Conservation (phyloP, 202 grass and related monocot species). For the Setaria italica region DNA sequence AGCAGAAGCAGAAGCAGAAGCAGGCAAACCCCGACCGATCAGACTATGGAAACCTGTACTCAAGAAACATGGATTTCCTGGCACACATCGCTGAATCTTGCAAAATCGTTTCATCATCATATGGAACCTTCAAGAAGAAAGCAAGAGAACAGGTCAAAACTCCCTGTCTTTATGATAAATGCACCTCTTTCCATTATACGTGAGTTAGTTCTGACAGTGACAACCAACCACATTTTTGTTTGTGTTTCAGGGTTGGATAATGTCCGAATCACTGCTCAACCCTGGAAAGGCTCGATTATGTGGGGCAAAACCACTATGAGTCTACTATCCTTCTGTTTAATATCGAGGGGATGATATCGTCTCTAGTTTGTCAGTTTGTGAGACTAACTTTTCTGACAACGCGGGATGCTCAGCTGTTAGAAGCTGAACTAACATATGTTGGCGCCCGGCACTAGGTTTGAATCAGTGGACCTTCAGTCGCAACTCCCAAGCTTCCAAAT, state of each 20-base stretch:
- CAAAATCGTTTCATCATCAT: conserved; percentile 89
- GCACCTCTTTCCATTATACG: conserved; percentile 23
- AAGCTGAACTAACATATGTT: conserved; percentile 54
- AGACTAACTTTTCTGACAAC: conserved; percentile 33
- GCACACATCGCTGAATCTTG: conserved; percentile 86
- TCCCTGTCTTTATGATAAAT: conserved; percentile 44
- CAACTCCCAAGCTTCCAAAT: conserved; percentile 32
- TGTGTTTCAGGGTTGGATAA: conserved; percentile 87
- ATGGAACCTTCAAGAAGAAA: conserved; percentile 91
- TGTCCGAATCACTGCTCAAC: conserved; percentile 90
- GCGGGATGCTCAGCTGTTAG: conserved; percentile 43
- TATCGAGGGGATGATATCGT: conserved; percentile 4
- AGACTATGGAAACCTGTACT: conserved; percentile 47
- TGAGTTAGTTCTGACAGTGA: background rate
- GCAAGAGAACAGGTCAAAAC: conserved; percentile 81
- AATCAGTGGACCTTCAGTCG: conserved; percentile 21
- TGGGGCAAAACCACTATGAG: conserved; percentile 56
- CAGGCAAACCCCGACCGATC: conserved; percentile 33
- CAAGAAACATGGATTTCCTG: conserved; percentile 72
- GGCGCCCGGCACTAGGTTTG: conserved; percentile 33
- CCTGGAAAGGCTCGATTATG: conserved; percentile 85
- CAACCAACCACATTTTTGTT: conserved; percentile 43
- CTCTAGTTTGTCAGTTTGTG: conserved; percentile 31
- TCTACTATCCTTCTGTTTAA: background rate
- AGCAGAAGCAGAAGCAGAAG: conserved; percentile 48